Percentiles rank a stretch among this genome's conserved stretches.
Conservation (phyloP, 371 early-diverging fungal species). For the Rhizomucor pusillus region DNA sequence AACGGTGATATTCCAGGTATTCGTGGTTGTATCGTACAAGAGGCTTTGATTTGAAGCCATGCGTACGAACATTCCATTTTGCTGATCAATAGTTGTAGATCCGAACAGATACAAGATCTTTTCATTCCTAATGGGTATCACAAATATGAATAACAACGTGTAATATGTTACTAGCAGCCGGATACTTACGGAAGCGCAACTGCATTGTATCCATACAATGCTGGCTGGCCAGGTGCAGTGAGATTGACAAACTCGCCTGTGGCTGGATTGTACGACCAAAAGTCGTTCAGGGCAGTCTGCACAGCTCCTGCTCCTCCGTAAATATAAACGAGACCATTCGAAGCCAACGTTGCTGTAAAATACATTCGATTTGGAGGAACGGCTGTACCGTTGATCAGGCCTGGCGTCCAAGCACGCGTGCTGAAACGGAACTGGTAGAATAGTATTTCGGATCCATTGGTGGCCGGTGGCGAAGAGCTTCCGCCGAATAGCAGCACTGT, state of each 20-base stretch:
- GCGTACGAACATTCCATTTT: too few relatives aligned
- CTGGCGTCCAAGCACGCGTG: conserved; percentile 4
- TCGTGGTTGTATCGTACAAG: too few relatives aligned
- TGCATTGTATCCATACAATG: conserved; percentile 2
- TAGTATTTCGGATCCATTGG: conserved; percentile 1
- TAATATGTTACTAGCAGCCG: too few relatives aligned
- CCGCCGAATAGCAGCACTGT: conserved; percentile 7
- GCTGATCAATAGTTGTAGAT: too few relatives aligned
- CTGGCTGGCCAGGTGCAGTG: conserved; percentile 1
- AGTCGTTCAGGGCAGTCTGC: conserved; percentile 1
- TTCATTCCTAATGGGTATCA: too few relatives aligned
- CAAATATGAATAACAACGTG: too few relatives aligned
- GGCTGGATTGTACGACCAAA: conserved; percentile 12
- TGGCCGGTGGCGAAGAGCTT: background rate
- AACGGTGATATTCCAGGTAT: too few relatives aligned
- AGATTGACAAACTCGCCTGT: conserved; percentile 5
- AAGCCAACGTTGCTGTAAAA: conserved; percentile 5
- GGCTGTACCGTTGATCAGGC: background rate
- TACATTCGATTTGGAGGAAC: conserved; percentile 3
- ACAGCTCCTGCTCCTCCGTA: conserved; percentile 4
- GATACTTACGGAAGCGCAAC: conserved; percentile 11
- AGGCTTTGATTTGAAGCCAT: too few relatives aligned
- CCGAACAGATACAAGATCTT: too few relatives aligned
- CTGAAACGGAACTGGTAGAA: conserved; percentile 2
- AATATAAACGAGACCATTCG: conserved; percentile 9